Percentiles rank a stretch among this genome's conserved stretches.
Conservation (phyloP, 768 basidiomycete genomes). For the Pisolithus tinctorius region DNA sequence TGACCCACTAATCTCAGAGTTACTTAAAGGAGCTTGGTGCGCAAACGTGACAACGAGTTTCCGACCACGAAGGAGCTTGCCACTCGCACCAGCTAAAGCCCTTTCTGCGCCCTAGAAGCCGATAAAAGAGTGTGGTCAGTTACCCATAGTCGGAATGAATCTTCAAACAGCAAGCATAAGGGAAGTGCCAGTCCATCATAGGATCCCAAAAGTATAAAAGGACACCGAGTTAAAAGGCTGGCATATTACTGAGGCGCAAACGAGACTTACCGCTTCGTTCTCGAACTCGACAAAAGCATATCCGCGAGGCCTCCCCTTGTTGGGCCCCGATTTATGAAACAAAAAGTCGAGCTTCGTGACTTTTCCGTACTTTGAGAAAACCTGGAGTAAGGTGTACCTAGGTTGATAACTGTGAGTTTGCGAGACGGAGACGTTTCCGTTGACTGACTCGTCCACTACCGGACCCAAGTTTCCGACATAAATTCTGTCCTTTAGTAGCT, state of each 20-base stretch:
- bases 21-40: conserved; percentile 62
- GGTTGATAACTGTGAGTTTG: background rate
- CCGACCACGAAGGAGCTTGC: conserved; percentile 78
- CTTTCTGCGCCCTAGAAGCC: conserved; percentile 72
- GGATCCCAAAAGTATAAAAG: conserved; percentile 12
- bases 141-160: conserved; percentile 2
- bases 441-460: conserved; percentile 75
- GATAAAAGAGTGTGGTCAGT: conserved; percentile 16
- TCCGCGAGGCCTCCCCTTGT: conserved; percentile 90
- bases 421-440: background rate
- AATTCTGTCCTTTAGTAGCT: conserved; percentile 60
- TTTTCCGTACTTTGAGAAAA: conserved; percentile 90
- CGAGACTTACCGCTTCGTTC: conserved; percentile 64
- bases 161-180: conserved; percentile 17
- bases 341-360: conserved; percentile 90
- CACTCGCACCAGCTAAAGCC: conserved; percentile 67
- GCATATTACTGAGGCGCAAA: conserved; percentile 13
- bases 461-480: conserved; percentile 89
- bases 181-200: conserved; percentile 14
- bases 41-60: conserved; percentile 90
- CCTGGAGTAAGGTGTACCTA: conserved; percentile 82
- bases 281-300: conserved; percentile 92
- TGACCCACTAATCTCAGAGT: conserved; percentile 20
- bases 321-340: conserved; percentile 86
- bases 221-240: conserved; percentile 21